Base-by-base conservation (phyloP, 768 basidiomycete species). In the Trametes elegans region DNA sequence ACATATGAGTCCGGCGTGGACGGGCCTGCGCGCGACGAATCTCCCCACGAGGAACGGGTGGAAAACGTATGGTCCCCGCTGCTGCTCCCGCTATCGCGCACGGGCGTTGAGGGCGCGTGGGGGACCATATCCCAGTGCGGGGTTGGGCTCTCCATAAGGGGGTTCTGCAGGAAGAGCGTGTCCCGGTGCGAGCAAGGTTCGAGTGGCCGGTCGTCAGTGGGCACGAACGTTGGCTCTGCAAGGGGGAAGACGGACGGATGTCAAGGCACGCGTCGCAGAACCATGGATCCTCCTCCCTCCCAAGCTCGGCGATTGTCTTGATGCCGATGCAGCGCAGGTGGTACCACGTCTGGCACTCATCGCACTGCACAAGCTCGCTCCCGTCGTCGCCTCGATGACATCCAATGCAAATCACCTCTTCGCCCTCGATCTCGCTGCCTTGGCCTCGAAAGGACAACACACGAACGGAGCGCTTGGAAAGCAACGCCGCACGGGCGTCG, bases 281-380 rank as follows among this genome's bases (percentile, higher is more conserved):
- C 90, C 90, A 93, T 1, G 82, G 82, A 61, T 90, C 88, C 62
- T 90, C 87, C 64, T 89, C 88, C 44, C 70, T 79, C 7, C 88
- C 90, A 14, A 92, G 74, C 47, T 90, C 83, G 10, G 77, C 70
- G 29, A 82, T 77, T 61, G 75, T 77, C 47, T 70, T 71, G 61
- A 93, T 87, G 47, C 88, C 90, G 32, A 93, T 84, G 68, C 90
- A 93, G 39, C 81, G 71, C 28, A 90, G 76, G 69, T 93, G 90
- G 65, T 87, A 92, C 90, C 90, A 93, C 14, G 76, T 84, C 65
- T 81, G 75, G 67, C 90, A 93, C 4, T 77, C 76, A 62, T 93
- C 90, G 61, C 90, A 93, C 63, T 91, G 90, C 28, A 93, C 91
- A 41, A 89, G 76, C 54, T 83, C 79, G n/a, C 85, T 74, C 3